Percentiles rank a stretch among this genome's conserved stretches.
phyloP scores from a whole-genome alignment of 306 rosid genomes.

The Malus asiatica region DNA sequence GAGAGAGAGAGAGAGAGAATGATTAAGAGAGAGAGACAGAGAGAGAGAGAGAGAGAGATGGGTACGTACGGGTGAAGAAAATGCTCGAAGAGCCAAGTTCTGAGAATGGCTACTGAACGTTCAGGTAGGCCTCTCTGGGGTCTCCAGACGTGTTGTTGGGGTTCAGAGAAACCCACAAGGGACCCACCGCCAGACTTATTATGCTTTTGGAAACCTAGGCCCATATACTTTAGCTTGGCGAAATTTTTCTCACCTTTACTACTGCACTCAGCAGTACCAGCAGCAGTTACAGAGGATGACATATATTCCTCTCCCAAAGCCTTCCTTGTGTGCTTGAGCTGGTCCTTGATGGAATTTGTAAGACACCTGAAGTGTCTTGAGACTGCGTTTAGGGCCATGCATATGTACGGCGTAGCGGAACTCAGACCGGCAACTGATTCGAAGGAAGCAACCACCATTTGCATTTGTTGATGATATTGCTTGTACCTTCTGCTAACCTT shows the following conservation, averaged over 20 bases:
- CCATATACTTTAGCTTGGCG: slow-evolving; percentile 37
- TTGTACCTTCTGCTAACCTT: slow-evolving; percentile 70
- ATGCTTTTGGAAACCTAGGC: slow-evolving; percentile 53
- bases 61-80: slow-evolving; percentile 91
- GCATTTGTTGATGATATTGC: slow-evolving; percentile 93
- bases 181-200: slow-evolving; percentile 36
- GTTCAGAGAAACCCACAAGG: slow-evolving; percentile 40
- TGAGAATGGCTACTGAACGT: slow-evolving; percentile 72
- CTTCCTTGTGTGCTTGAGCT: slow-evolving; percentile 39
- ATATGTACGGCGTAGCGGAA: slow-evolving; percentile 69
- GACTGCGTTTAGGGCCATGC: slow-evolving; percentile 57
- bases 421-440: slow-evolving; percentile 81
- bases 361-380: slow-evolving; percentile 58
- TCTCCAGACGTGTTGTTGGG: slow-evolving; percentile 70
- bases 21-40: background rate
- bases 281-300: slow-evolving; percentile 12
- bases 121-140: slow-evolving; percentile 97
- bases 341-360: slow-evolving; percentile 54
- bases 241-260: slow-evolving; percentile 27
- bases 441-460: slow-evolving; percentile 83
- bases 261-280: slow-evolving; percentile 18
- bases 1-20: background rate
- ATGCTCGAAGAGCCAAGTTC: slow-evolving; percentile 95
- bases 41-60: background rate
- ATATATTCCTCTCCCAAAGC: slow-evolving; percentile 48